A percentile compares a stretch with the other conserved stretches of the same genome.
Conservation (phyloP, 2,329 filamentous ascomycete species). For the Thermothelomyces thermophilus region DNA sequence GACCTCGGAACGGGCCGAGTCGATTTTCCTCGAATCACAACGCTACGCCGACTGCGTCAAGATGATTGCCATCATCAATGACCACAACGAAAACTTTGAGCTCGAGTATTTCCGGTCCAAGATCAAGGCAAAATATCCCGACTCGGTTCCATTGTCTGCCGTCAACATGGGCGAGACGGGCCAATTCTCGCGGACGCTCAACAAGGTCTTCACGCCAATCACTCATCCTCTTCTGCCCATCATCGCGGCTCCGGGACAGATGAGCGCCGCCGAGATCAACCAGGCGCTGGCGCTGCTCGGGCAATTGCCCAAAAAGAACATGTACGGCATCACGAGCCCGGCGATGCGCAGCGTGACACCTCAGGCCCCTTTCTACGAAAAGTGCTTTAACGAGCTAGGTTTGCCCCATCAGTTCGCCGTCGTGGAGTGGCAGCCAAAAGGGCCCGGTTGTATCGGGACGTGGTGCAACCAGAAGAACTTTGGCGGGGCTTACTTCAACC, state of each 20-base stretch:
- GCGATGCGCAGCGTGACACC: slow-evolving; percentile 57
- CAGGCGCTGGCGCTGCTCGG: slow-evolving; percentile 70
- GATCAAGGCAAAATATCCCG: slow-evolving; percentile 61
- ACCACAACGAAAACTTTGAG: slow-evolving; percentile 82
- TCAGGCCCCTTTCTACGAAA: slow-evolving; percentile 80
- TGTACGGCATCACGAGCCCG: slow-evolving; percentile 72
- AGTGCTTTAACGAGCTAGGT: slow-evolving; percentile 75
- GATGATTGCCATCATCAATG: slow-evolving; percentile 80
- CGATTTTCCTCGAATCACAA: slow-evolving; percentile 63
- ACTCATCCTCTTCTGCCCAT: slow-evolving; percentile 78
- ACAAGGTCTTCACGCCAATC: slow-evolving; percentile 81
- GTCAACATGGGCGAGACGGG: slow-evolving; percentile 86
- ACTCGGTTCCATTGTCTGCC: slow-evolving; percentile 68
- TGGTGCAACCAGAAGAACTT: slow-evolving; percentile 69
- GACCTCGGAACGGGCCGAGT: slow-evolving; percentile 66
- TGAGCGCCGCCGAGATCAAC: slow-evolving; percentile 83
- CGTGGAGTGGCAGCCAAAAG: slow-evolving; percentile 62
- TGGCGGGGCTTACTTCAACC: slow-evolving; percentile 75
- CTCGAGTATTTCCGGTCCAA: slow-evolving; percentile 81
- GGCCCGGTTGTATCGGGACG: slow-evolving; percentile 59
- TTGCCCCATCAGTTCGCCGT: slow-evolving; percentile 75
- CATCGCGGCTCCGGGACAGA: slow-evolving; percentile 77
- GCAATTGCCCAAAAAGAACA: slow-evolving; percentile 69
- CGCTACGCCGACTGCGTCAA: slow-evolving; percentile 81
- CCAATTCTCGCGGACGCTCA: slow-evolving; percentile 75